A percentile compares a stretch with the other conserved stretches of the same genome.
These are phyloP conservation scores for Tetrapisispora fleetii DNA, from an alignment of 805 yeast species.

Conservation along the genomic window DNA sequence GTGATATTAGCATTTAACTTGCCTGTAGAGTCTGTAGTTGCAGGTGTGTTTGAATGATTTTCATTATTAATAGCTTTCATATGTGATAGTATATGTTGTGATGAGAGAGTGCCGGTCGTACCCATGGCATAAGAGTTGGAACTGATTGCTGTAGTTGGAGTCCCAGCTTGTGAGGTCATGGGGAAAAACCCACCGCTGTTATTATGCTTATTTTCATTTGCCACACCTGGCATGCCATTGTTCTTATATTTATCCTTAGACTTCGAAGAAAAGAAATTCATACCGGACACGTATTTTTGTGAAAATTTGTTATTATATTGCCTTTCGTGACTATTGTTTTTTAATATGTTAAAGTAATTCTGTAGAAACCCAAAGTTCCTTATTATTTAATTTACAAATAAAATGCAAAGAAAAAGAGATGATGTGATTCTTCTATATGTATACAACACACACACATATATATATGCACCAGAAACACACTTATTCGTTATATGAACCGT, in stretches of 20 bases:
- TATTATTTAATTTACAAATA: too few species aligned
- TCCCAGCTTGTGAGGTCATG: slow-evolving; percentile 37
- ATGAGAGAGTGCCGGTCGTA: slow-evolving; percentile 40
- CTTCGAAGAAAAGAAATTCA: slow-evolving; percentile 4
- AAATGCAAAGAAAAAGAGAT: too few species aligned
- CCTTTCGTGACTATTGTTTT: too few species aligned
- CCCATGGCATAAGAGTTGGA: slow-evolving; percentile 58
- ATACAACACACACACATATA: too few species aligned
- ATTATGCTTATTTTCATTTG: neutral
- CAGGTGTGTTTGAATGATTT: slow-evolving; percentile 4
- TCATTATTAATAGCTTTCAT: slow-evolving; percentile 19
- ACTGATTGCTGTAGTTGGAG: slow-evolving; percentile 63
- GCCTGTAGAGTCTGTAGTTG: slow-evolving; percentile 11
- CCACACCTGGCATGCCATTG: neutral
- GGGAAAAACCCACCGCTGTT: slow-evolving; percentile 18
- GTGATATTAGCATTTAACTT: slow-evolving; percentile 7
- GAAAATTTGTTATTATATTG: too few species aligned
- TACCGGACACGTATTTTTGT: neutral
- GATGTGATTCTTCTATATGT: too few species aligned
- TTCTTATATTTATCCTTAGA: neutral
- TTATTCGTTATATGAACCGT: too few species aligned
- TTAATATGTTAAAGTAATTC: too few species aligned
- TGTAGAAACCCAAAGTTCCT: too few species aligned
- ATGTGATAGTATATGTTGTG: slow-evolving; percentile 28
- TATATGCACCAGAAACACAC: too few species aligned